phyloP scores from a whole-genome alignment of 306 rosid genomes.

The Dalbergia cultrata region DNA sequence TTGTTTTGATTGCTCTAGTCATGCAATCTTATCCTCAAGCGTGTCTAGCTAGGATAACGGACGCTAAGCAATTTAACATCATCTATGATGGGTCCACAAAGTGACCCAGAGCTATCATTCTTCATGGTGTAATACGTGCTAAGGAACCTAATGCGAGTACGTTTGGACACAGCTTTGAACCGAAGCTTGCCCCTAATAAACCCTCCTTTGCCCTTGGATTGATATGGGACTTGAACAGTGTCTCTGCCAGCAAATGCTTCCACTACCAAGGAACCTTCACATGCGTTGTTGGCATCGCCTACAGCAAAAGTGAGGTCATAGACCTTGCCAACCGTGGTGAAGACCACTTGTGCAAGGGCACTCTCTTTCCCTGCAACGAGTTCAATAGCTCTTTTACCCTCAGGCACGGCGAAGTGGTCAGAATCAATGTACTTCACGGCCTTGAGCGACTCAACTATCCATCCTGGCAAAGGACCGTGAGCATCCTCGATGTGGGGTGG shows the following conservation, averaged over 20 bases:
- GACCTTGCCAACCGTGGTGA: constrained; percentile 52
- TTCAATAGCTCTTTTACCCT: constrained; percentile 76
- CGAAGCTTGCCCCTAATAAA: constrained; percentile 54
- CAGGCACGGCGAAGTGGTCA: constrained; percentile 66
- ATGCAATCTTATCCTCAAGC: constrained; percentile 19
- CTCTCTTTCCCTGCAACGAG: constrained; percentile 89
- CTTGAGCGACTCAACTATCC: constrained; percentile 87
- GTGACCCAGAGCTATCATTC: constrained; percentile 71
- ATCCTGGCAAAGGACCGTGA: constrained; percentile 79
- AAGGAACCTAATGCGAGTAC: constrained; percentile 67
- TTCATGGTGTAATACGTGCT: constrained; percentile 75
- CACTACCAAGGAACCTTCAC: constrained; percentile 68
- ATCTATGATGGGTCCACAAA: constrained; percentile 85
- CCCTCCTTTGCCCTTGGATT: constrained; percentile 77
- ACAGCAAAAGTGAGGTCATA: constrained; percentile 78
- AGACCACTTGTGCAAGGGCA: constrained; percentile 69
- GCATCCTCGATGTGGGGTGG: constrained; percentile 82
- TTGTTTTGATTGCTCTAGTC: background rate
- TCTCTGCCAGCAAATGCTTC: constrained; percentile 74
- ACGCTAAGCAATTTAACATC: constrained; percentile 72
- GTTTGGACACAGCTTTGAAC: constrained; percentile 62
- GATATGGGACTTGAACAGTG: constrained; percentile 58
- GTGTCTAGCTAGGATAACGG: constrained; percentile 51
- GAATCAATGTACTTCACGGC: constrained; percentile 89
- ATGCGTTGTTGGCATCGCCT: constrained; percentile 73